A percentile compares a stretch with the other conserved stretches of the same genome.
phyloP scores from a whole-genome alignment of 306 rosid genomes.

The Rosa chinensis region DNA sequence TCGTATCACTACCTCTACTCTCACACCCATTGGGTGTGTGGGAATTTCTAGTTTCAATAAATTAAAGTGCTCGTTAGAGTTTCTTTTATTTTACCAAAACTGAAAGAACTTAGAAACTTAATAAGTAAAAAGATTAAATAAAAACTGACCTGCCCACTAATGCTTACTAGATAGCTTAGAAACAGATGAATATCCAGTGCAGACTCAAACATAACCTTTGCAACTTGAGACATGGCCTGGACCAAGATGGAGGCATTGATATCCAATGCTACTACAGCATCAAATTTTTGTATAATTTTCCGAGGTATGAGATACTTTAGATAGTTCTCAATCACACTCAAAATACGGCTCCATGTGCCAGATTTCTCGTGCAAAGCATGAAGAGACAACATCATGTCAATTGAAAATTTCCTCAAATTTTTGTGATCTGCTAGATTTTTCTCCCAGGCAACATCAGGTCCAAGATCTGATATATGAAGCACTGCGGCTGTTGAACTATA shows the following conservation, averaged over 20 bases:
- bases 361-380: conserved; percentile 67
- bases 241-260: conserved; percentile 63
- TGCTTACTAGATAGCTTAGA: conserved; percentile 75
- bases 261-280: conserved; percentile 48
- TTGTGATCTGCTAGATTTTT: conserved; percentile 62
- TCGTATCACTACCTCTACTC: too few species aligned
- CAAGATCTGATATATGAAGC: conserved; percentile 41
- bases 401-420: conserved; percentile 70
- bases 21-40: too few species aligned
- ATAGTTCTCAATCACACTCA: conserved; percentile 63
- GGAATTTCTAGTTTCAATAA: background rate
- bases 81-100: background rate
- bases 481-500: conserved; percentile 50
- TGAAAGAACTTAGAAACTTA: conserved; percentile 6
- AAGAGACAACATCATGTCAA: conserved; percentile 78
- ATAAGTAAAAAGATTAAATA: conserved; percentile 6
- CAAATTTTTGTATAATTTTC: conserved; percentile 43
- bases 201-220: conserved; percentile 84
- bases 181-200: conserved; percentile 81
- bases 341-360: conserved; percentile 66
- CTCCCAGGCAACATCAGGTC: conserved; percentile 47
- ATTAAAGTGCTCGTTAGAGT: background rate
- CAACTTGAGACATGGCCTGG: conserved; percentile 82
- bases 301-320: conserved; percentile 84
- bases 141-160: conserved; percentile 77